phyloP scores from a whole-genome alignment of 2,329 filamentous ascomycete species.

The Pestalotiopsis sp. region DNA sequence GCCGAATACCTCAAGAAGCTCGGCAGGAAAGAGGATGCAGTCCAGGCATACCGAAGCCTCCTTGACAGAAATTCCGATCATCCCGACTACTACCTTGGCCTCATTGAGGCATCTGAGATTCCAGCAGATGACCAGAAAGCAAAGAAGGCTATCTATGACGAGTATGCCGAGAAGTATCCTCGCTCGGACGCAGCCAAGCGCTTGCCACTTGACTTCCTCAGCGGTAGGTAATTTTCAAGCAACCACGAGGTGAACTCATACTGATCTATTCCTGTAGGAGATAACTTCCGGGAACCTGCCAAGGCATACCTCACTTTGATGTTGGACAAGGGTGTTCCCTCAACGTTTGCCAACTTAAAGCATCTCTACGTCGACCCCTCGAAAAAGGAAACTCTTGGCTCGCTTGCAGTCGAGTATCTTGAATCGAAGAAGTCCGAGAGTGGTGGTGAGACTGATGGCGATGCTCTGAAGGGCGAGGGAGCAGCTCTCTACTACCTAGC shows the following conservation, averaged over 20 bases:
- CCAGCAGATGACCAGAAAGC: constrained; percentile 59
- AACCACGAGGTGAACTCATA: not conserved
- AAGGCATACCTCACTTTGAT: constrained; percentile 79
- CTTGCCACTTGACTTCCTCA: constrained; percentile 85
- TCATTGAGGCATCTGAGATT: constrained; percentile 70
- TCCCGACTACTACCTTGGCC: constrained; percentile 78
- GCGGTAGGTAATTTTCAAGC: constrained; percentile 49
- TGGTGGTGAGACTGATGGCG: constrained; percentile 47
- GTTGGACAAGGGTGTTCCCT: constrained; percentile 90
- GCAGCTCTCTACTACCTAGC: constrained; percentile 91
- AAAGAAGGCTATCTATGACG: constrained; percentile 74
- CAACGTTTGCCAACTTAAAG: constrained; percentile 95
- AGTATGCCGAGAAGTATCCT: constrained; percentile 78
- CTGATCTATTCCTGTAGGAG: constrained; percentile 46
- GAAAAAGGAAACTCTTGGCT: constrained; percentile 77
- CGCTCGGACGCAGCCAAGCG: constrained; percentile 83
- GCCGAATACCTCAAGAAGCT: constrained; percentile 83
- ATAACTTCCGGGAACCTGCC: constrained; percentile 77
- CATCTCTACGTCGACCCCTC: constrained; percentile 76
- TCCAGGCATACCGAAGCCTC: constrained; percentile 75
- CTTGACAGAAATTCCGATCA: constrained; percentile 88
- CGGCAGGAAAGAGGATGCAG: constrained; percentile 76
- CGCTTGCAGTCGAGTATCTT: constrained; percentile 77
- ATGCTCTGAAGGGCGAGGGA: constrained; percentile 62
- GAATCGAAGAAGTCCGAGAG: constrained; percentile 49